These are phyloP conservation scores for Penicillium griseofulvum DNA, from an alignment of 2,329 filamentous ascomycete species.

Conservation along the genomic window DNA sequence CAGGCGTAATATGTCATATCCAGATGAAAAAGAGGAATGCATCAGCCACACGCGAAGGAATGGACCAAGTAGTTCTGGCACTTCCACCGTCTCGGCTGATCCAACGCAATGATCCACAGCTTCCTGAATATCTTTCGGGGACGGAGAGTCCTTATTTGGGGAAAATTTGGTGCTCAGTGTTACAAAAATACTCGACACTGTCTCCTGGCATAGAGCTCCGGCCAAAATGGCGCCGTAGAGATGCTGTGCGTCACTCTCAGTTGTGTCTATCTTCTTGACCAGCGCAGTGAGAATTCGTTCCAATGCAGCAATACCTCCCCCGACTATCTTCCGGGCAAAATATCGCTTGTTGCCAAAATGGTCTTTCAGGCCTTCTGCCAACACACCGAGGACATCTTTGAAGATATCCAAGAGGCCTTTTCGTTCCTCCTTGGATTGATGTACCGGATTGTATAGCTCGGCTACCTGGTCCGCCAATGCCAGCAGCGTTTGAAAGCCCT, in stretches of 20 bases:
- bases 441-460: constrained; percentile 67
- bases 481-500: constrained; percentile 74
- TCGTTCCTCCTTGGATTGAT: constrained; percentile 59
- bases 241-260: constrained; percentile 63
- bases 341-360: constrained; percentile 86
- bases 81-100: constrained; percentile 44
- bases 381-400: constrained; percentile 54
- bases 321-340: constrained; percentile 73
- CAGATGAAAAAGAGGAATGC: constrained; percentile 56
- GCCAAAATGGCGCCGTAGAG: constrained; percentile 79
- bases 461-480: constrained; percentile 67
- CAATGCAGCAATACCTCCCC: constrained; percentile 74
- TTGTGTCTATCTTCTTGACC: constrained; percentile 55
- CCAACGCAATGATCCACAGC: constrained; percentile 40
- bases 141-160: constrained; percentile 9
- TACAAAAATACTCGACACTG: constrained; percentile 66
- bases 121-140: constrained; percentile 24
- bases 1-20: constrained; percentile 42
- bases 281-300: constrained; percentile 67
- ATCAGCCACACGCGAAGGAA: constrained; percentile 52
- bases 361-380: constrained; percentile 71
- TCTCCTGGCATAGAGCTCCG: constrained; percentile 76
- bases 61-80: constrained; percentile 39
- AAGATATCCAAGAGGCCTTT: constrained; percentile 69
- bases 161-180: constrained; percentile 34